These are phyloP conservation scores for Maudiozyma pseudohumilis DNA, from an alignment of 805 yeast genomes.

Conservation along the genomic window DNA sequence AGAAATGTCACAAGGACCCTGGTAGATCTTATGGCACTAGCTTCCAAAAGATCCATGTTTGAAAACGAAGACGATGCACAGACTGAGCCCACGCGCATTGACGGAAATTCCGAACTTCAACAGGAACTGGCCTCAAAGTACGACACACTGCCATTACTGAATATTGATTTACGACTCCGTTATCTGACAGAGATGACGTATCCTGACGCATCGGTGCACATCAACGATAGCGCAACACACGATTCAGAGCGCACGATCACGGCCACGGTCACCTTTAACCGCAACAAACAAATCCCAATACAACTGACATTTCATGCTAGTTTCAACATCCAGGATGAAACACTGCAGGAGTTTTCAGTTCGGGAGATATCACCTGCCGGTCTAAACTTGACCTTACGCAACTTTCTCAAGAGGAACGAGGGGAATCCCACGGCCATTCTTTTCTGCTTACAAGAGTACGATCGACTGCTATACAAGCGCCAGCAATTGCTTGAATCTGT, in stretches of 20 bases:
- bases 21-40: conserved; percentile 10
- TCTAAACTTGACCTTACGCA: not conserved
- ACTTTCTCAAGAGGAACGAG: not conserved
- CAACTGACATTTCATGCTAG: not conserved
- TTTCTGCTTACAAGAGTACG: conserved; percentile 19
- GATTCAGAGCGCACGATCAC: not conserved
- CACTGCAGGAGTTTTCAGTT: not conserved
- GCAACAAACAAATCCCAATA: not conserved
- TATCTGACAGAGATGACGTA: conserved; percentile 12
- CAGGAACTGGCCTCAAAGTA: conserved; percentile 16
- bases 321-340: not conserved
- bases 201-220: conserved; percentile 9
- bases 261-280: not conserved
- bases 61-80: not conserved
- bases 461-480: conserved; percentile 13
- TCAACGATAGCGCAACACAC: not conserved
- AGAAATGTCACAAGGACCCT: conserved; percentile 8
- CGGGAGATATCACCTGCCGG: conserved; percentile 3
- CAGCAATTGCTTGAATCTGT: conserved; percentile 5
- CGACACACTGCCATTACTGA: conserved; percentile 23
- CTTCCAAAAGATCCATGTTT: not conserved
- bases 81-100: conserved; percentile 2
- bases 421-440: conserved; percentile 9
- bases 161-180: conserved; percentile 15
- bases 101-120: conserved; percentile 14